A percentile compares a stretch with the other conserved stretches of the same genome.
Conservation (phyloP, 2,329 filamentous ascomycete species). For the Geoglossum cookeanum region DNA sequence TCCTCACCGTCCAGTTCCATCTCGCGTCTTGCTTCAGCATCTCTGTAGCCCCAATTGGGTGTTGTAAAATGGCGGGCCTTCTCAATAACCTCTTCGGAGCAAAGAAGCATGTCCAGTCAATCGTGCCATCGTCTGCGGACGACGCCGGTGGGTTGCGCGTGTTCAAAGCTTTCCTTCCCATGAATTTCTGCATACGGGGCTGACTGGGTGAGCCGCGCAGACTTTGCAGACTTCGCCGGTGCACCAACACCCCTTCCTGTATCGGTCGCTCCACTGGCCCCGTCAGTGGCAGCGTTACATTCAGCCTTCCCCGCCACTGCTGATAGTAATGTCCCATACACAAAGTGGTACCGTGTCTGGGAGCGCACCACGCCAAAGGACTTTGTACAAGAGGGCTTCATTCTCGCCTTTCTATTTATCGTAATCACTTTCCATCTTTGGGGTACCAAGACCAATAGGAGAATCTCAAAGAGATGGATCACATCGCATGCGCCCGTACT, state of each 20-base stretch:
- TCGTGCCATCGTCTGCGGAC: constrained; percentile 23
- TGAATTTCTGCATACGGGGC: constrained; percentile 10
- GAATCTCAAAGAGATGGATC: constrained; percentile 65
- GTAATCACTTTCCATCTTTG: constrained; percentile 64
- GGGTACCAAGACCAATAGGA: constrained; percentile 62
- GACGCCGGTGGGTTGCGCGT: constrained; percentile 42
- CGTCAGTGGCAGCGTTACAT: constrained; percentile 24
- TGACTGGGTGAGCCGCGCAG: constrained; percentile 26
- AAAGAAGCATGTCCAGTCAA: constrained; percentile 37
- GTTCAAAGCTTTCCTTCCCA: constrained; percentile 6
- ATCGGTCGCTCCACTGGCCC: constrained; percentile 23
- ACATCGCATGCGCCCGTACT: constrained; percentile 52
- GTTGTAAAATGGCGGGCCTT: constrained; percentile 21
- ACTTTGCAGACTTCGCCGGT: constrained; percentile 86
- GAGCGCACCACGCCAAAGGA: constrained; percentile 63
- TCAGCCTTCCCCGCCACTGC: constrained; percentile 10
- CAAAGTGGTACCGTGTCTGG: constrained; percentile 93
- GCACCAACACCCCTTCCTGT: constrained; percentile 45
- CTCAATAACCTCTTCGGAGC: constrained; percentile 52
- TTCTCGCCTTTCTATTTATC: constrained; percentile 55
- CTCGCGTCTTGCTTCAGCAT: too few relatives aligned
- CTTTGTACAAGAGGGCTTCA: constrained; percentile 72
- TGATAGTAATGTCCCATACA: constrained; percentile 45
- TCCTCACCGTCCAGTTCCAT: too few relatives aligned
- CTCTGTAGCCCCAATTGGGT: not conserved